Evolutionary conservation across 805 yeast species (phyloP).

Genomic region (Cyberlindnera misumaiensis): DNA sequence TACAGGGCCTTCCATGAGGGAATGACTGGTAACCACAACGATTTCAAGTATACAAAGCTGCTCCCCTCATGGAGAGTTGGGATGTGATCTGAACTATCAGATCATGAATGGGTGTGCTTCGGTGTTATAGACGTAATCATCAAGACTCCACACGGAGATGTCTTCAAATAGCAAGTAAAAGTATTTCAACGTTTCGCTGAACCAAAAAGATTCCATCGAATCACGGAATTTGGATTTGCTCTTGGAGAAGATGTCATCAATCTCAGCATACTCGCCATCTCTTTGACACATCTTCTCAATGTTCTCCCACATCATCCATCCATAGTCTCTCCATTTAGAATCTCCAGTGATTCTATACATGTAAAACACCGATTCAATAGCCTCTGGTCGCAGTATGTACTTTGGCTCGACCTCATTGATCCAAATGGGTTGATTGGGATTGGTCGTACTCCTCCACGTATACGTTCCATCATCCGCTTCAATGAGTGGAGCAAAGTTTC

Average conservation of each 20-base stretch:
- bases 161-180: conserved; percentile 44
- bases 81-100: neutral
- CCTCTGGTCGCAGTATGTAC: conserved; percentile 51
- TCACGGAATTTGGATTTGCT: conserved; percentile 24
- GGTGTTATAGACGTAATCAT: conserved; percentile 51
- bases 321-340: conserved; percentile 46
- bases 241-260: conserved; percentile 32
- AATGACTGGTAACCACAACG: conserved; percentile 51
- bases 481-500: conserved; percentile 3
- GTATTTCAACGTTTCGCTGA: conserved; percentile 54
- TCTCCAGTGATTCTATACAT: conserved; percentile 59
- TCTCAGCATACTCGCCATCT: conserved; percentile 32
- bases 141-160: conserved; percentile 35
- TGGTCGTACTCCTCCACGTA: conserved; percentile 7
- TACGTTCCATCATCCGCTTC: conserved; percentile 5
- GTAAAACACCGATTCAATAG: conserved; percentile 53
- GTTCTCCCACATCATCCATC: conserved; percentile 40
- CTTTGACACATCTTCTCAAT: conserved; percentile 26
- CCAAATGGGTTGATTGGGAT: conserved; percentile 24
- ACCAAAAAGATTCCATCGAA: conserved; percentile 44
- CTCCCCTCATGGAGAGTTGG: conserved; percentile 46
- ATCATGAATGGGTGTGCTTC: conserved; percentile 54
- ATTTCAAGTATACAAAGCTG: conserved; percentile 47
- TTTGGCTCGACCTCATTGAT: conserved; percentile 29
- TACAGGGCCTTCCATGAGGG: conserved; percentile 75